A percentile compares a stretch with the other conserved stretches of the same genome.
phyloP scores from a whole-genome alignment of 1,284 basidiomycete genomes.

The Boletellus deceptivus region DNA sequence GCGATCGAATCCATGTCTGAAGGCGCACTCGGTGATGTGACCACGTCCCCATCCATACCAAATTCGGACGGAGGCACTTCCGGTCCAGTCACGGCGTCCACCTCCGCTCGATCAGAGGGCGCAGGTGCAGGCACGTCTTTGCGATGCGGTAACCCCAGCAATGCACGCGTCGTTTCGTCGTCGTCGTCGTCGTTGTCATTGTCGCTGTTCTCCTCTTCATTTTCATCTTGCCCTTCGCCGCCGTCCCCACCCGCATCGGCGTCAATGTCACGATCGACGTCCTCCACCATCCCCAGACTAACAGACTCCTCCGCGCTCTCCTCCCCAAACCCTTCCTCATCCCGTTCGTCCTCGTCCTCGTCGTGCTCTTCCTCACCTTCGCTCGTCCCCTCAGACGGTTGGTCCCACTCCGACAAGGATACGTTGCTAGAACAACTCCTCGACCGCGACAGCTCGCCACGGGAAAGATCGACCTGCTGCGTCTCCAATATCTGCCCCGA shows the following conservation, averaged over 20 bases:
- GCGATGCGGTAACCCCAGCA: constrained; percentile 22
- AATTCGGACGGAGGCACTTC: constrained; percentile 10
- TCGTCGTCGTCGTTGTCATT: constrained; percentile 14
- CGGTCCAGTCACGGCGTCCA: constrained; percentile 5
- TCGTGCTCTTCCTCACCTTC: constrained; percentile 18
- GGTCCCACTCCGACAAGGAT: constrained; percentile 39
- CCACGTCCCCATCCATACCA: constrained; percentile 8
- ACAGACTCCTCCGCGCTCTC: constrained; percentile 31
- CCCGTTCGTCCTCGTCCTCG: constrained; percentile 12
- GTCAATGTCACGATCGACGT: constrained; percentile 2
- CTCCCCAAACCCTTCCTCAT: constrained; percentile 19
- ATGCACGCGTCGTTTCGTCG: constrained; percentile 31
- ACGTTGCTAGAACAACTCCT: constrained; percentile 57
- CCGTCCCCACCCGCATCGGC: constrained; percentile 6
- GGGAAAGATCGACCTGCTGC: constrained; percentile 70
- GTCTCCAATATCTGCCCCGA: constrained; percentile 86
- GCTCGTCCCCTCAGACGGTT: constrained; percentile 50
- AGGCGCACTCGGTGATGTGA: constrained; percentile 22
- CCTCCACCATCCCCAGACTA: constrained; percentile 18
- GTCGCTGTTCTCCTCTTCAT: constrained; percentile 12
- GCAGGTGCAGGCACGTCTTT: neutral
- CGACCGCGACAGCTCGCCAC: constrained; percentile 40
- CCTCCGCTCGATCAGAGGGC: neutral
- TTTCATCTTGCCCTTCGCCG: constrained; percentile 6
- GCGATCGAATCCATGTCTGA: constrained; percentile 30